These are phyloP conservation scores for Globisporangium emineosum DNA, from an alignment of 352 stramenopile species.

Conservation along the genomic window DNA sequence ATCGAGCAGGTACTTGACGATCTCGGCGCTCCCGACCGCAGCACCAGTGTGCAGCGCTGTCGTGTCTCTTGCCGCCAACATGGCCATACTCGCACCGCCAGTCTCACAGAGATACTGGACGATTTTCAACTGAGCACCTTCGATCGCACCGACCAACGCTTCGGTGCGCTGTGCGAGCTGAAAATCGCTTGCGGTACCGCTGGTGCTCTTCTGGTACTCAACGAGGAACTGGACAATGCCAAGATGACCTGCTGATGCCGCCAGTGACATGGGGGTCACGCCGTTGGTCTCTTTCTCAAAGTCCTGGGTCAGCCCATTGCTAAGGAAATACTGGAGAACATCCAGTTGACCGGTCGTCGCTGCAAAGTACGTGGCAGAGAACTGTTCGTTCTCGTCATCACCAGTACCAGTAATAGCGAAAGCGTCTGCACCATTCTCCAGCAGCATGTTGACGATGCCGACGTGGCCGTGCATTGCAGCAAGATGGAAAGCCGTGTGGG, in stretches of 20 bases:
- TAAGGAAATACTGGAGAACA: background rate
- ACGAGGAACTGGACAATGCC: constrained; percentile 8
- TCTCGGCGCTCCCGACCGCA: background rate
- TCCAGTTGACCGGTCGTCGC: constrained; percentile 6
- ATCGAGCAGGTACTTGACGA: constrained; percentile 6
- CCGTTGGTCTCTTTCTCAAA: constrained; percentile 8
- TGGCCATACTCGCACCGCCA: constrained; percentile 5
- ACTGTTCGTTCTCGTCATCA: background rate
- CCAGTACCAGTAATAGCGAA: background rate
- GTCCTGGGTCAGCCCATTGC: background rate
- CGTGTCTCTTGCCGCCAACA: constrained; percentile 8
- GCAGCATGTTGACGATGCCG: constrained; percentile 14
- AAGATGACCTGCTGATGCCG: constrained; percentile 3
- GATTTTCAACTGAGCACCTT: background rate
- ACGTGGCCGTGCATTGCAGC: constrained; percentile 26
- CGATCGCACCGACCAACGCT: constrained; percentile 5
- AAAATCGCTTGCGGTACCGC: background rate
- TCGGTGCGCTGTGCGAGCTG: background rate
- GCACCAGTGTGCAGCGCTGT: constrained; percentile 12
- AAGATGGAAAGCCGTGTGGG: constrained; percentile 20
- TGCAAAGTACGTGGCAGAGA: constrained; percentile 4
- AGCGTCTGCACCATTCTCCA: constrained; percentile 15
- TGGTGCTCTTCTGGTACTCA: constrained; percentile 1
- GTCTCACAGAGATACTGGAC: constrained; percentile 5
- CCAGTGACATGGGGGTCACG: constrained; percentile 11